phyloP scores from a whole-genome alignment of 2,329 filamentous ascomycete genomes.

The Aplosporella prunicola region DNA sequence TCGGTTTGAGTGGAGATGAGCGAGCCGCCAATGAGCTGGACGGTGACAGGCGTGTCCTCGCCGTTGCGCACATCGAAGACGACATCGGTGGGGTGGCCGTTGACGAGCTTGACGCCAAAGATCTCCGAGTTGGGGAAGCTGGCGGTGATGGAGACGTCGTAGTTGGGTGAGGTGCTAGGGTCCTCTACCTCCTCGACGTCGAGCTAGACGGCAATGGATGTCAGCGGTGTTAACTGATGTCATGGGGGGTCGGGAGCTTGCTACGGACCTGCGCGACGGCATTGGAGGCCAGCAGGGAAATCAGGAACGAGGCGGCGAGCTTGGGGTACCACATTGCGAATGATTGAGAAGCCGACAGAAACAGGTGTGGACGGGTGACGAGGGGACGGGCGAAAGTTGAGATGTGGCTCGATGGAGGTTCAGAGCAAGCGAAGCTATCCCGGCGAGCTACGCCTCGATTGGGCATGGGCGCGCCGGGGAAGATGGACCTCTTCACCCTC shows the following conservation, averaged over 20 bases:
- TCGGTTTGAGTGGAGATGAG: conserved; percentile 39
- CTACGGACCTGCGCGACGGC: conserved; percentile 52
- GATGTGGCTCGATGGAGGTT: too few species aligned
- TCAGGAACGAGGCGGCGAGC: conserved; percentile 60
- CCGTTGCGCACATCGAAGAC: conserved; percentile 76
- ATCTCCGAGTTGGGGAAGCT: conserved; percentile 62
- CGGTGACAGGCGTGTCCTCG: conserved; percentile 63
- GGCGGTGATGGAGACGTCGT: conserved; percentile 47
- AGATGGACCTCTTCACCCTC: too few species aligned
- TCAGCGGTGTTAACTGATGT: conserved; percentile 12
- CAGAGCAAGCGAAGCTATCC: conserved; percentile 1
- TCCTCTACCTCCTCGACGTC: conserved; percentile 44
- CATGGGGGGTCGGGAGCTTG: conserved; percentile 36
- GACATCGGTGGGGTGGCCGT: conserved; percentile 76
- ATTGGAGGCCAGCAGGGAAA: conserved; percentile 59
- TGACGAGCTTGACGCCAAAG: conserved; percentile 92
- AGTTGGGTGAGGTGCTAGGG: conserved; percentile 46
- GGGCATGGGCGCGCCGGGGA: neutral
- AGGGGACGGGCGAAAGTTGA: too few species aligned
- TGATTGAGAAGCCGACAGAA: conserved; percentile 10
- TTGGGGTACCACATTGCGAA: conserved; percentile 62
- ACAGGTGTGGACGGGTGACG: too few species aligned
- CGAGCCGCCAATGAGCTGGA: conserved; percentile 68
- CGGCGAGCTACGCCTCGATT: neutral
- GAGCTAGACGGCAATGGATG: conserved; percentile 18